A percentile compares a stretch with the other conserved stretches of the same genome.
Conservation (phyloP, 257 asterid genomes). For the Osmanthus fragrans region DNA sequence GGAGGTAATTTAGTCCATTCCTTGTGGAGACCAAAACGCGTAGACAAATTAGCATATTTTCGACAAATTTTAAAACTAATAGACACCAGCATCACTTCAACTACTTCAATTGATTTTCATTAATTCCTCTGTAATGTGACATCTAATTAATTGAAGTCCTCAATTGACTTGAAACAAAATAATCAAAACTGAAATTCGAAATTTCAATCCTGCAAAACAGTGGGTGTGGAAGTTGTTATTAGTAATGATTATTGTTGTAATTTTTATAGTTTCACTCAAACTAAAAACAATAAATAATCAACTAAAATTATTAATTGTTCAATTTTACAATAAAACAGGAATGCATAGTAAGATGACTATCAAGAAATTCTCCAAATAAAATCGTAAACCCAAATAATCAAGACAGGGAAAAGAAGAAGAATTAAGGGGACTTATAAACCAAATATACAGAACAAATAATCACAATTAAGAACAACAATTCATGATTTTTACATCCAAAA, state of each 20-base stretch:
- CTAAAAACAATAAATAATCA: background rate
- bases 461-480: background rate
- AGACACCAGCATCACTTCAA: background rate
- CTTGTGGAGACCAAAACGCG: background rate
- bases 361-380: slow-evolving; percentile 6
- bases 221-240: no score
- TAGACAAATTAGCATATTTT: background rate
- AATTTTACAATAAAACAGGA: background rate
- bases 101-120: background rate
- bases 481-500: background rate
- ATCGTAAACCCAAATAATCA: slow-evolving; percentile 9
- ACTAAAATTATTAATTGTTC: background rate
- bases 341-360: slow-evolving; percentile 2
- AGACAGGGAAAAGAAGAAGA: background rate
- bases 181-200: slow-evolving; percentile 18
- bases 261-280: no score
- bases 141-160: background rate
- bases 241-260: no score
- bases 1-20: background rate
- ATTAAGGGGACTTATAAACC: background rate
- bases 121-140: background rate
- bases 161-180: background rate
- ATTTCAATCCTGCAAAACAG: background rate
- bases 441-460: background rate
- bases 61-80: background rate